phyloP scores from a whole-genome alignment of 2,329 filamentous ascomycete species.

The Mycosphaerella arachidis region DNA sequence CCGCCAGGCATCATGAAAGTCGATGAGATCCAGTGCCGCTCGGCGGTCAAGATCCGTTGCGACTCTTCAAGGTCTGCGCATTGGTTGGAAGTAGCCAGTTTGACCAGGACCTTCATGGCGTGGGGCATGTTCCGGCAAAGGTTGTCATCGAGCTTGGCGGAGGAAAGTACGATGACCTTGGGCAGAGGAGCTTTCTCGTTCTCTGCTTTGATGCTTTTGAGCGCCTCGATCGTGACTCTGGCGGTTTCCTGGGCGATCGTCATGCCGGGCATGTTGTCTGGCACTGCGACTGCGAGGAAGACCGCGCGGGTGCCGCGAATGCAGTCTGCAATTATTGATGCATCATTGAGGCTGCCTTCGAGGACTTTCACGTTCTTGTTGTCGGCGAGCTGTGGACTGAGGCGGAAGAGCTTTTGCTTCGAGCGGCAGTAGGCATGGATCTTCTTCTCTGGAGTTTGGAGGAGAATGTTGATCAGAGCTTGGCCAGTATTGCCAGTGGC shows the following conservation, averaged over 20 bases:
- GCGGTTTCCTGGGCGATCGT: constrained; percentile 35
- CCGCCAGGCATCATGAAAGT: constrained; percentile 45
- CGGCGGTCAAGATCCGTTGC: not conserved
- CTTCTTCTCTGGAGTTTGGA: constrained; percentile 28
- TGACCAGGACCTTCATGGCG: not conserved
- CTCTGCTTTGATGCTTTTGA: constrained; percentile 35
- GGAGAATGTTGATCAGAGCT: constrained; percentile 40
- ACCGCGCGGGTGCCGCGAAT: constrained; percentile 37
- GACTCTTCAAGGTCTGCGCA: not conserved
- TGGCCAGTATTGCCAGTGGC: constrained; percentile 41
- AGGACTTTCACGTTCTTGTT: constrained; percentile 32
- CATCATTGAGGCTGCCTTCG: constrained; percentile 35
- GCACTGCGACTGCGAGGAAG: constrained; percentile 14
- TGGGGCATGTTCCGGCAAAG: constrained; percentile 20
- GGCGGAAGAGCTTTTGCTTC: constrained; percentile 35
- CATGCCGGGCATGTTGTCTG: constrained; percentile 34
- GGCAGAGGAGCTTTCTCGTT: constrained; percentile 17
- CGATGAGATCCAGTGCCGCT: constrained; percentile 34
- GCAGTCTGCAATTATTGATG: constrained; percentile 36
- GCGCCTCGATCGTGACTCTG: constrained; percentile 34
- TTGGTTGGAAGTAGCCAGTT: not conserved
- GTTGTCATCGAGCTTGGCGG: constrained; percentile 40
- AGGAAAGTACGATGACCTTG: constrained; percentile 42
- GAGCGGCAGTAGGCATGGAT: constrained; percentile 47
- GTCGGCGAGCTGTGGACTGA: constrained; percentile 33